Evolutionary conservation across 306 rosid species (phyloP).

Genomic region (Malus domestica): ASM211411v1 NC_041792.1:37501-38000

Average conservation of each 20-base stretch:
- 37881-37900: slow-evolving; percentile 2
- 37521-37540: too few relatives aligned
- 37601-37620: neutral
- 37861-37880: slow-evolving; percentile 79
- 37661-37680: slow-evolving; percentile 5
- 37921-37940: neutral
- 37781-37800: slow-evolving; percentile 92
- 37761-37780: slow-evolving; percentile 24
- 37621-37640: neutral
- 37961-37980: neutral
- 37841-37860: slow-evolving; percentile 68
- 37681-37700: slow-evolving; percentile 6
- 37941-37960: neutral
- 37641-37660: neutral
- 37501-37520: too few relatives aligned
- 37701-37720: neutral
- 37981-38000: neutral
- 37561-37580: neutral
- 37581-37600: neutral
- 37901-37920: neutral
- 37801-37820: slow-evolving; percentile 70
- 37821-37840: slow-evolving; percentile 73
- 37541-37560: too few relatives aligned
- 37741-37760: slow-evolving; percentile 6
- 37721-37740: neutral